Evolutionary conservation across 192 early-diverging fungal genomes (phyloP), one percentile per base, ranked within the genome.

Genomic region (Globomyces pollinis-pini): DNA sequence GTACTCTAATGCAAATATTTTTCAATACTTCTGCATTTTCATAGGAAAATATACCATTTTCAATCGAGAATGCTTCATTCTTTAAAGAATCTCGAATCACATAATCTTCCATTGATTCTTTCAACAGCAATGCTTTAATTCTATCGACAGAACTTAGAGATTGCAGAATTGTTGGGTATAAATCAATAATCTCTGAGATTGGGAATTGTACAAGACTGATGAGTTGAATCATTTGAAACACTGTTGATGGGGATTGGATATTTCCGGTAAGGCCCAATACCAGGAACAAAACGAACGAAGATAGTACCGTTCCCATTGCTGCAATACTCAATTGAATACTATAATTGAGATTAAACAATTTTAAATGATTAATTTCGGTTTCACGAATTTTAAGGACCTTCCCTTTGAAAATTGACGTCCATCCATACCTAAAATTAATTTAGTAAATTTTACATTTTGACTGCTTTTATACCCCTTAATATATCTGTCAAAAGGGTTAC

Each of bases 401-500:
- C n/a, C n/a, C n/a, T n/a, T n/a, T n/a, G n/a, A n/a, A n/a, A n/a
- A n/a, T n/a, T n/a, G 38, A 39, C 15, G 20, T 15, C 15, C 20
- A n/a, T 15, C 38, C 38, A 39, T 15, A 15, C 15, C 20, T 15
- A 24, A n/a, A 39, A 39, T n/a, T 15, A 0, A n/a, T 15, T 20
- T 39, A 15, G 20, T n/a, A 39, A 15, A n/a, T 15, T 71, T n/a
- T 67, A 74, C 12, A 73, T 49, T 7, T 23, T 28, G 38, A 74
- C 55, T 11, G 68, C 49, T 28, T 60, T 64, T 39, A 74, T 68
- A 23, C 51, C 47, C 1, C 50, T 49, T 33, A 74, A 51, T 9
- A 68, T 54, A 8, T 74, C 72, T 5, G 65, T 58, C 16, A 68
- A 63, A 15, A 72, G 24, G 57, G 60, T 53, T 18, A 74, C 42